Evolutionary conservation across 2,329 filamentous ascomycete genomes (phyloP).

Genomic region (Aureobasidium sp.): DNA sequence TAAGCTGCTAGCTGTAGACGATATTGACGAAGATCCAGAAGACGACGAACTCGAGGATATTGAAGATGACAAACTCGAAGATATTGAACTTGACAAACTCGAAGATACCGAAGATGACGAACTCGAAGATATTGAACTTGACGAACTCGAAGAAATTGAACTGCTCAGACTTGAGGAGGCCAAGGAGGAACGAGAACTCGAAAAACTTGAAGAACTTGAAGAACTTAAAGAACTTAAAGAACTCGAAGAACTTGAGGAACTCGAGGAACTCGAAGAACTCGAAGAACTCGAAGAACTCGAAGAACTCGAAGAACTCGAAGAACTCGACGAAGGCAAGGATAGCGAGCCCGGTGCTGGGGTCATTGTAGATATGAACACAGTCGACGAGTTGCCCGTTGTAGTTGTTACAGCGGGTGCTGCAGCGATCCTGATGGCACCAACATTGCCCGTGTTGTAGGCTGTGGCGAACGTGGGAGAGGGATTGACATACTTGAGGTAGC

Average conservation of each 20-base stretch:
- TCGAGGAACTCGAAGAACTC: too few species aligned
- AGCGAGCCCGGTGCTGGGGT: neutral
- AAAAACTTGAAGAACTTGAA: too few species aligned
- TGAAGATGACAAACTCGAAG: neutral
- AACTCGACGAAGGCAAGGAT: neutral
- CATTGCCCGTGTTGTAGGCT: neutral
- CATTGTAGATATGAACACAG: neutral
- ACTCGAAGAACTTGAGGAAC: too few species aligned
- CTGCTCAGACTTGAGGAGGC: too few species aligned
- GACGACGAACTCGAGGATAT: neutral
- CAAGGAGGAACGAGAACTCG: too few species aligned
- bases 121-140: neutral
- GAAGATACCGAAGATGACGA: neutral
- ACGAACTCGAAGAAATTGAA: neutral
- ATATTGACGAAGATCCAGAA: neutral
- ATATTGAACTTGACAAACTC: neutral
- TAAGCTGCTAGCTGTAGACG: neutral
- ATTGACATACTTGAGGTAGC: constrained; percentile 8
- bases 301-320: neutral
- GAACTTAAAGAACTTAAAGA: too few species aligned
- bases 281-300: too few species aligned
- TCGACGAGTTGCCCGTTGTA: too few species aligned
- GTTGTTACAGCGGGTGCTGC: neutral
- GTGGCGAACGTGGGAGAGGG: too few species aligned
- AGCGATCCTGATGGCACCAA: neutral